These are phyloP conservation scores for Mortierella sp. DNA, from an alignment of 371 early-diverging fungal genomes.

Conservation along the genomic window DNA sequence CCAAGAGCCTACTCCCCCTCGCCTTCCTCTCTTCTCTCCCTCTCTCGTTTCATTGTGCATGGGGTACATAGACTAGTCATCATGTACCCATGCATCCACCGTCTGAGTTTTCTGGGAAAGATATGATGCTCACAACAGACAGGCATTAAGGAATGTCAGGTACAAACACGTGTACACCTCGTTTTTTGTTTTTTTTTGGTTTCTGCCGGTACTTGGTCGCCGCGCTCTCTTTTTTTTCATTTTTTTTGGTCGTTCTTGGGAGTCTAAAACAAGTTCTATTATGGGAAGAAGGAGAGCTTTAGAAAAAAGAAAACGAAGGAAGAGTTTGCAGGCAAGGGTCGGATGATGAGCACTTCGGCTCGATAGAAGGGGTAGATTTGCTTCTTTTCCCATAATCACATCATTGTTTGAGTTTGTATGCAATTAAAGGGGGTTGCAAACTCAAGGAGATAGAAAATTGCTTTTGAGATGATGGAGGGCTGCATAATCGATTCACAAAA, in stretches of 20 bases:
- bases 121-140: neutral
- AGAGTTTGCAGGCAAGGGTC: neutral
- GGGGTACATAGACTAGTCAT: neutral
- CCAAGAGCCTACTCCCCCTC: neutral
- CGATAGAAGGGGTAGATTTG: no score
- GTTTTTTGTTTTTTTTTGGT: neutral
- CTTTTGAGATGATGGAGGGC: no score
- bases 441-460: no score
- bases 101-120: neutral
- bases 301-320: neutral
- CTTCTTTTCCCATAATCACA: no score
- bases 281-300: neutral
- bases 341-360: neutral
- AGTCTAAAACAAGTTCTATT: neutral
- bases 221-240: neutral
- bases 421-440: no score
- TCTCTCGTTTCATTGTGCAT: neutral
- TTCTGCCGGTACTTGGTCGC: no score
- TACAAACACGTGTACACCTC: conserved; percentile 3
- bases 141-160: neutral
- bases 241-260: neutral
- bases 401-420: no score
- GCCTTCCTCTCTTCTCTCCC: neutral
- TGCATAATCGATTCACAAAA: no score
- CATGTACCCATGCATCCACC: neutral